Base-by-base conservation (phyloP, 2,329 filamentous ascomycete genomes). In the Fusarium globosum region DNA sequence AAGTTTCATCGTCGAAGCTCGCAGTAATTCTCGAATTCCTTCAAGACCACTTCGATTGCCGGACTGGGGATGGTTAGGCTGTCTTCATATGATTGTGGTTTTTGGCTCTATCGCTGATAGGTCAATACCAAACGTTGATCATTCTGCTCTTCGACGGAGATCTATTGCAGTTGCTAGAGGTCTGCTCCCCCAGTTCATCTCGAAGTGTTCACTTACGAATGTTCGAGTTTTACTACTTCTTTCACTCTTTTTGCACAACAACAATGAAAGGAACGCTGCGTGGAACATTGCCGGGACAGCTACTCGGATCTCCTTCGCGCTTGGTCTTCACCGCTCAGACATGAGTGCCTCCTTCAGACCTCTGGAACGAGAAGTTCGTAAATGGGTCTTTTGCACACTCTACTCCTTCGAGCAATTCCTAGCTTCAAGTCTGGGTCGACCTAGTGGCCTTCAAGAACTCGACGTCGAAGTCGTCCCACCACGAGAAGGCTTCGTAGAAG, bases 371-470 rank as follows among this genome's bases (percentile, higher is more conserved):
- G 80, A 82, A 58, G 78, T 79, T 13, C 73, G 81, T 0, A 82
- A 81, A 64, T 77, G 79, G 61, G 80, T 83, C 1, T 82, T 82
- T 48, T 83, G 82, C 60, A 82, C 81, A 3, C 75, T 83, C 10
- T 83, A 81, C 65, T 72, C 76, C 0, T 82, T 82, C 18, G 82
- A 83, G 26, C 81, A 82, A 51, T 82, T 82, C 52, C 76, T 83
- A 1, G 80, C 81, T 6, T 81, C 79, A 6, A 82, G 80, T 49
- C 77, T 83, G 0, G 82, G 81, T 1, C 77, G 82, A 26, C 82
- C 82, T 1, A 81, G 79, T 36, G 81, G 78, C 0, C 66, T 83
- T 9, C 79, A 82, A 30, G 80, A 82, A 23, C 72, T 79, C 6
- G 82, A 83, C 21, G 81, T 82, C 2, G 80, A 83, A 48, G 74